Percentiles rank a stretch among this genome's conserved stretches.
phyloP scores from a whole-genome alignment of 2,329 filamentous ascomycete species.

The Exophiala sp. region DNA sequence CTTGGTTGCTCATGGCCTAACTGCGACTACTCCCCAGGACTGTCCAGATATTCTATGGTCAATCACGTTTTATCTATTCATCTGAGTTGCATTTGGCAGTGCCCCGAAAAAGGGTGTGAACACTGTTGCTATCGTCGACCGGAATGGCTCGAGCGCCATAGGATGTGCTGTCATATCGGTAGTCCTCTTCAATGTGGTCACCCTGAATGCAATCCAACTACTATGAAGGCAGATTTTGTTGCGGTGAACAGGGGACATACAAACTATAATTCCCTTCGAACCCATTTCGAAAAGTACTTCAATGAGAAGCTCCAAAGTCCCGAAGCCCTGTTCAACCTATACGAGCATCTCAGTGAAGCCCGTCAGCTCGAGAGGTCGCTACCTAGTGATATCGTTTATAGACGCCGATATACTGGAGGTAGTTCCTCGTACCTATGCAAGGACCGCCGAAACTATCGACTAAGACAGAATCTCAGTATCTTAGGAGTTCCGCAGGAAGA shows the following conservation, averaged over 20 bases:
- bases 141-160: neutral
- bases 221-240: too few species aligned
- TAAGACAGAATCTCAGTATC: neutral
- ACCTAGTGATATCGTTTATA: too few species aligned
- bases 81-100: slow-evolving; percentile 2
- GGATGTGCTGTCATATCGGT: slow-evolving; percentile 6
- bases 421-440: too few species aligned
- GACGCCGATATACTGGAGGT: too few species aligned
- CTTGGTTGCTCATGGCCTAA: too few species aligned
- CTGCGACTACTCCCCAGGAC: too few species aligned
- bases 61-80: neutral
- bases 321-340: neutral
- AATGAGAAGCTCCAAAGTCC: slow-evolving; percentile 2
- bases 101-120: slow-evolving; percentile 5
- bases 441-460: too few species aligned
- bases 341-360: neutral
- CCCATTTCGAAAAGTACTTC: slow-evolving; percentile 6
- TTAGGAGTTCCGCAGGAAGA: neutral
- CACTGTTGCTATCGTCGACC: slow-evolving; percentile 3
- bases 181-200: neutral
- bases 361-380: neutral
- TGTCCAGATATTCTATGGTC: too few species aligned
- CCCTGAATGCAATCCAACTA: slow-evolving; percentile 33
- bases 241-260: slow-evolving; percentile 1
- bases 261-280: neutral